Base-by-base conservation (phyloP, 2,329 filamentous ascomycete genomes). In the Aspergillus felis region DNA sequence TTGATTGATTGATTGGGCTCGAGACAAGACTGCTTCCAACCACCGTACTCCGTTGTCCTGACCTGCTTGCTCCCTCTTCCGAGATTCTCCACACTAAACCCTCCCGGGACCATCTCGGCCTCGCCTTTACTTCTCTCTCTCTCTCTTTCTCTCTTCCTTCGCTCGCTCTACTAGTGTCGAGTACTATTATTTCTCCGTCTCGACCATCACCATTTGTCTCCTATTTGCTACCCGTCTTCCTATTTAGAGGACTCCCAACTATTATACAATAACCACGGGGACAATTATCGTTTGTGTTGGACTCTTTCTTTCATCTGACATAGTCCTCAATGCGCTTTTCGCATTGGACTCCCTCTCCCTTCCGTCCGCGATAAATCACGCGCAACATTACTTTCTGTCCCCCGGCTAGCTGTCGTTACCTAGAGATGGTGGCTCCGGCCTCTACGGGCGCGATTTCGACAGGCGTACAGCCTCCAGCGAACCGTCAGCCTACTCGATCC, bases 341-440 rank as follows among this genome's bases (percentile, higher is more conserved):
- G 66, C 68, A 68, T 68, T 60, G 64, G 59, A 63, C 58, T 63
- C 64, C 63, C 57, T 56, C 61, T 54, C 64, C 57, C 62, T 61
- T 65, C 67, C 62, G 57, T 65, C 62, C 62, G 67, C 63, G 61
- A 68, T 69, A 66, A 64, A 63, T 54, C 63, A 65, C 64, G 64
- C 64, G 62, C 65, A 65, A 59, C 57, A 57, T 55, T 57, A 48
- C 56, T 50, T 57, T 51, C 56, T 52, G 38, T 42, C 47, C 53
- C 52, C 58, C 53, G 60, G 51, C 54, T 51, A 57, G 51, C 51
- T 42, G 55, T 65, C 54, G 61, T 60, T 47, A 29, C 55, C 57
- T 51, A 71, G 71, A 75, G 59, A 79, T 79, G 77, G 77, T 78
- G 70, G 74, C 74, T 71, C 75, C 76, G 68, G 73, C 76, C 63